Evolutionary conservation across 2,329 filamentous ascomycete genomes (phyloP).

Genomic region (Parascedosporium putredinis): DNA sequence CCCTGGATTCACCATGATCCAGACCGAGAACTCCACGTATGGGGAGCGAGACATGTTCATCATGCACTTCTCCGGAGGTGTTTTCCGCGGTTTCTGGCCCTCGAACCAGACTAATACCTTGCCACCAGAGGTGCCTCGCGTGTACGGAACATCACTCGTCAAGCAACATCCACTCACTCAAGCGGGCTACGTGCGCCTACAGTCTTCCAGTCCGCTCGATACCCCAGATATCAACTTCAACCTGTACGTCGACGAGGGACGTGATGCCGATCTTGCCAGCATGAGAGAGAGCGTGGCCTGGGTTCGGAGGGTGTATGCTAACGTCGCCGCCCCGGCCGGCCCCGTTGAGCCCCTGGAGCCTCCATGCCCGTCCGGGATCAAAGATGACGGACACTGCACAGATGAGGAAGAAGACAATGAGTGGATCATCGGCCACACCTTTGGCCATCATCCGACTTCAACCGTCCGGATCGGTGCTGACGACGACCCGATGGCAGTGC

Average conservation of each 20-base stretch:
- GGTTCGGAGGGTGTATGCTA: constrained; percentile 15
- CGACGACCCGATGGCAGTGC: constrained; percentile 40
- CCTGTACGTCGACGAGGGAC: constrained; percentile 37
- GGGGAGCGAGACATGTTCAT: constrained; percentile 9
- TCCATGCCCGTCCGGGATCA: constrained; percentile 10
- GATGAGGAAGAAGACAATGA: constrained; percentile 29
- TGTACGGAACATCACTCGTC: constrained; percentile 7
- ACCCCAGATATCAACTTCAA: constrained; percentile 53
- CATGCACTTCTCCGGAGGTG: constrained; percentile 3
- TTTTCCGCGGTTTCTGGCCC: constrained; percentile 9
- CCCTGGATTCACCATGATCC: constrained; percentile 4
- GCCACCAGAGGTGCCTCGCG: neutral
- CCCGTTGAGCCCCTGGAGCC: constrained; percentile 13
- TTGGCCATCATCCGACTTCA: constrained; percentile 47
- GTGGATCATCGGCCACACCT: constrained; percentile 29
- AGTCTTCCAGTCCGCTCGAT: constrained; percentile 49
- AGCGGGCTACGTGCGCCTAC: constrained; percentile 49
- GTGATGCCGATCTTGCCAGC: constrained; percentile 31
- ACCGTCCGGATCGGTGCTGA: constrained; percentile 44
- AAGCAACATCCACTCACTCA: constrained; percentile 29
- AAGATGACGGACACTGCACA: constrained; percentile 13
- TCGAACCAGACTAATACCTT: constrained; percentile 5
- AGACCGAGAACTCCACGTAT: constrained; percentile 9
- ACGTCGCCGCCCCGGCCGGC: constrained; percentile 6
- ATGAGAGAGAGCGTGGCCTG: constrained; percentile 23